Base-by-base conservation (phyloP, 202 grass and related monocot genomes). In the Panicum virgatum region DNA sequence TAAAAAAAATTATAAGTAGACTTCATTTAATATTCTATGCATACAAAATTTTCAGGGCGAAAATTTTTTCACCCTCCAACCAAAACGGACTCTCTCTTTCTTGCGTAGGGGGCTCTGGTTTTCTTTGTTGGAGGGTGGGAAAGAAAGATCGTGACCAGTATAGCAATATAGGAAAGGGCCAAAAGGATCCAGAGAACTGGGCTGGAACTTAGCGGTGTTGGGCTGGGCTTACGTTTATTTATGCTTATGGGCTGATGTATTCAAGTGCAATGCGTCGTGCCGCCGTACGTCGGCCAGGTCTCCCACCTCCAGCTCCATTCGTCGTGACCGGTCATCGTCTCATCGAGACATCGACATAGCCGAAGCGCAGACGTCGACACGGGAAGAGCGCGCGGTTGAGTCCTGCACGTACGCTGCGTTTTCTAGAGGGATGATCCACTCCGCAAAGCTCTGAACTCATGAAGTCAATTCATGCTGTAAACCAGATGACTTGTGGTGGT, bases 111-210 rank as follows among this genome's bases (percentile, higher is more conserved):
- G 77, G 63, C 47, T 56, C 32, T 56, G 63, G 36, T 44, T 57
- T 44, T 54, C 77, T 69, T 80, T 80, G 50, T 69, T 69, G 63
- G 36, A 30, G 63, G 36, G 34, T 42, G 62, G 77, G 77, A 67
- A 67, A 75, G 53, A 27, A 38, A 50, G 15, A 19, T 27, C 22
- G 42, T 16, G 40, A 29, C 12, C 3, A 52, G 25, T 18, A 16
- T 2, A 1, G n/a, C n/a, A n/a, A 51, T n/a, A n/a, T n/a, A 7
- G 4, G 70, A n/a, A 59, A 22, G 66, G 42, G 16, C 39, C 42
- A 34, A 43, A 78, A 65, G 3, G 61, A 78, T 78, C 48, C 70
- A 13, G 20, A 74, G 0, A 57, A 5, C 7, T 57, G 51, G 48
- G 69, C 42, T 22, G 0, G 39, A 73, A 30, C n/a, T n/a, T n/a